Base-by-base conservation (phyloP, 208 protist genomes). In the Jaenimonas drosophilae region DNA sequence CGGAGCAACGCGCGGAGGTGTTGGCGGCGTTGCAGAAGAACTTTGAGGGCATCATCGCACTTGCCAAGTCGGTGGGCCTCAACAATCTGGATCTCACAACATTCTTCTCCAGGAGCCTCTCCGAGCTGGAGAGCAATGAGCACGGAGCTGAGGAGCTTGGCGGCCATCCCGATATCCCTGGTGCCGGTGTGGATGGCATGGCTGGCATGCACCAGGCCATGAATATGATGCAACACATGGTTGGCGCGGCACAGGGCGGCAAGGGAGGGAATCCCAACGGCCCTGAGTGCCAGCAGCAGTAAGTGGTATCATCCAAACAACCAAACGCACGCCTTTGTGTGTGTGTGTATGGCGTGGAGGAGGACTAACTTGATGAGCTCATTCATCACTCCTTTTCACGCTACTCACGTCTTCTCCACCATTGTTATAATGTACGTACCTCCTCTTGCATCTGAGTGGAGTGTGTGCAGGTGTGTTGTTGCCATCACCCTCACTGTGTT, bases 1-100 rank as follows among this genome's bases (percentile, higher is more conserved):
- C 6, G 19, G 37, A 42, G 37, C 7, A 45, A 44, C 38, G 50
- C 27, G 32, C 16, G 5, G 27, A 36, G 12, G 38, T 26, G 19
- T 46, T 53, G 23, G 51, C 37, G 14, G 68, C 61, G 0, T 26
- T 76, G 3, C 40, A 49, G 16, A 62, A 63, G 49, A 70, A 70
- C 32, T 70, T 76, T 51, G 62, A 64, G 20, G 68, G 68, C 24
- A 67, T 76, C 39, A 47, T 70, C 41, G 62, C 68, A 2, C 4
- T 76, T 12, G 68, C 53, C 30, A 70, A 76, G 49, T 60, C 52
- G 5, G 62, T 57, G 2, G 68, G 68, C 26, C 30, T 76, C 21
- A 70, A 46, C 5, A 45, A 56, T 26, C 43, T 61, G 38, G 61
- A 76, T 26, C 24, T 70, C 17, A 65, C 44, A 27, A 29, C 59